Conservation (phyloP, 352 stramenopile species). For the Albugo laibachii region DNA sequence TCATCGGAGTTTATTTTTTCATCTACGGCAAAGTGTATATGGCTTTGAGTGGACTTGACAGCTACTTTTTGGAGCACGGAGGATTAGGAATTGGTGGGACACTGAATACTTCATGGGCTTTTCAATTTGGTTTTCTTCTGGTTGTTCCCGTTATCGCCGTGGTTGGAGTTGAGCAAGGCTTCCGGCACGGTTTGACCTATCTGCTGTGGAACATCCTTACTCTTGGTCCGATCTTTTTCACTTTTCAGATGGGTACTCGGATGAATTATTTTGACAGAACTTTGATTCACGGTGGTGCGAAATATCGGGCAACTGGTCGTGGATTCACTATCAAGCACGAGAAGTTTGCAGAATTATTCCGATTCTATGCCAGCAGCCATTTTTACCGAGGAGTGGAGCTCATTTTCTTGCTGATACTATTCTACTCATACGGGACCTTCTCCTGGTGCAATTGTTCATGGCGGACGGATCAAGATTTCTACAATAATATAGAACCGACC, state of each 20-base stretch:
- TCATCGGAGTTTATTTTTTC: constrained; percentile 94
- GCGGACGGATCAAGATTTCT: constrained; percentile 42
- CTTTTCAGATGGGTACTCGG: constrained; percentile 98
- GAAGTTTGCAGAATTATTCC: constrained; percentile 92
- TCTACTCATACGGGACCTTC: constrained; percentile 85
- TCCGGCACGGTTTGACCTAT: constrained; percentile 83
- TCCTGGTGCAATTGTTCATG: constrained; percentile 82
- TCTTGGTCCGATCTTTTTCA: constrained; percentile 95
- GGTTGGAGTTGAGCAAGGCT: constrained; percentile 92
- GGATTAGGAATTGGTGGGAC: constrained; percentile 87
- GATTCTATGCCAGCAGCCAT: constrained; percentile 96
- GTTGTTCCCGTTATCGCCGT: constrained; percentile 94
- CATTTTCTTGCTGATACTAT: constrained; percentile 57
- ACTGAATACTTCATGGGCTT: constrained; percentile 91
- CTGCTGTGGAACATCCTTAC: constrained; percentile 91
- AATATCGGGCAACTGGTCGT: constrained; percentile 95
- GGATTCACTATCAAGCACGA: constrained; percentile 98
- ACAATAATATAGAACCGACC: constrained; percentile 49
- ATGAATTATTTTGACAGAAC: constrained; percentile 97
- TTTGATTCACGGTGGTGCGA: constrained; percentile 94
- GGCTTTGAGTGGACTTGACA: constrained; percentile 85
- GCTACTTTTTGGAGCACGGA: constrained; percentile 80
- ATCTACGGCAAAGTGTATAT: constrained; percentile 95
- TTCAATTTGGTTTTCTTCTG: constrained; percentile 90
- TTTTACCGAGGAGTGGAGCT: constrained; percentile 96